These are phyloP conservation scores for Toxicodendron radicans DNA, from an alignment of 345 rosid species.

Conservation along the genomic window DNA sequence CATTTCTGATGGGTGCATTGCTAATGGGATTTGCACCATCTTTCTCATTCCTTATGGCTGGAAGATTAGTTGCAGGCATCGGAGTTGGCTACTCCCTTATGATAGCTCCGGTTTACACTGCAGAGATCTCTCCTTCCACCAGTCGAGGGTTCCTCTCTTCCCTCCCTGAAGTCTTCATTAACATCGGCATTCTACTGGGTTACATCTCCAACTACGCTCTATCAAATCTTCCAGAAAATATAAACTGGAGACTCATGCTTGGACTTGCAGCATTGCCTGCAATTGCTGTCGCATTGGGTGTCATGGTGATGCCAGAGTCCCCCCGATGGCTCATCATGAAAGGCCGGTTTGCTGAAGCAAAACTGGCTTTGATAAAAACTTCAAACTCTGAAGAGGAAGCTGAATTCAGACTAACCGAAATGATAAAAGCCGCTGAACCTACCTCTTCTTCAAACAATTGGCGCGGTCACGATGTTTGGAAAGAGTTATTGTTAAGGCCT, in stretches of 20 bases:
- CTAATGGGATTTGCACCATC: constrained; percentile 56
- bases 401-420: constrained; percentile 35
- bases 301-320: constrained; percentile 50
- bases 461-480: constrained; percentile 49
- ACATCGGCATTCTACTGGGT: constrained; percentile 50
- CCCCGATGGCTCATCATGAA: constrained; percentile 66
- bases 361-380: constrained; percentile 34
- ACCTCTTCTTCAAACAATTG: constrained; percentile 19
- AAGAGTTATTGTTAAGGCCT: constrained; percentile 36
- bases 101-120: constrained; percentile 57
- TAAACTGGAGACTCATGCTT: constrained; percentile 58
- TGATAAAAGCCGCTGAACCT: constrained; percentile 24
- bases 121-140: constrained; percentile 51
- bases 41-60: constrained; percentile 47
- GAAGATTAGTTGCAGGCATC: constrained; percentile 54
- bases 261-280: constrained; percentile 51
- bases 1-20: constrained; percentile 53
- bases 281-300: constrained; percentile 30
- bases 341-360: constrained; percentile 47
- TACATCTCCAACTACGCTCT: constrained; percentile 45
- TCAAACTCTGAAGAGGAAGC: constrained; percentile 45
- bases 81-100: constrained; percentile 64
- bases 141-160: constrained; percentile 58
- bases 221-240: constrained; percentile 32
- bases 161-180: constrained; percentile 59